phyloP scores from a whole-genome alignment of 306 rosid genomes.

The Alnus glutinosa region DNA sequence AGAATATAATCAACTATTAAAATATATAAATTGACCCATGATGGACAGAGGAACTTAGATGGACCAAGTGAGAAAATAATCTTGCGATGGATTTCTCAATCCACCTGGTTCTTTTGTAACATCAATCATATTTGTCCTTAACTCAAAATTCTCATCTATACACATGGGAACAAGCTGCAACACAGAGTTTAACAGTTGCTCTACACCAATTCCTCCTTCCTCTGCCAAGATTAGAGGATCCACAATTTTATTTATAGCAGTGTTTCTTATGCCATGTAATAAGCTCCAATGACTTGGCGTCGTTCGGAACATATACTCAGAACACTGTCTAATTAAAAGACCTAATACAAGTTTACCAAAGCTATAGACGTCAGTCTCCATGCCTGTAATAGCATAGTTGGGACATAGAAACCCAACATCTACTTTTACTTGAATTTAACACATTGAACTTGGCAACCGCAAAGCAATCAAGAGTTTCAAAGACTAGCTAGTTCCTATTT shows the following conservation, averaged over 20 bases:
- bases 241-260: not conserved
- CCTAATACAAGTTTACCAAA: no score
- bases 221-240: not conserved
- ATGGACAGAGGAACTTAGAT: not conserved
- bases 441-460: slow-evolving; percentile 29
- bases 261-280: no score
- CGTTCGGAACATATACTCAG: no score
- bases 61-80: not conserved
- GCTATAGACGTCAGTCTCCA: no score
- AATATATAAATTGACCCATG: no score
- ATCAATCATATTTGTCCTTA: not conserved
- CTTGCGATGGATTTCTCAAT: not conserved
- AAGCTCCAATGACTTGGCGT: no score
- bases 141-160: not conserved
- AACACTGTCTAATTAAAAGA: no score
- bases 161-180: not conserved
- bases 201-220: not conserved
- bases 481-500: slow-evolving; percentile 51
- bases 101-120: not conserved
- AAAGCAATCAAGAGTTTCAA: slow-evolving; percentile 34
- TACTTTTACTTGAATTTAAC: slow-evolving; percentile 9
- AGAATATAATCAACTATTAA: no score
- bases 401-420: no score
- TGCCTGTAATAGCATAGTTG: no score
- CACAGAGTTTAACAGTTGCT: not conserved